These are phyloP conservation scores for Lentinula raphanica DNA, from an alignment of 768 basidiomycete genomes.

Conservation along the genomic window DNA sequence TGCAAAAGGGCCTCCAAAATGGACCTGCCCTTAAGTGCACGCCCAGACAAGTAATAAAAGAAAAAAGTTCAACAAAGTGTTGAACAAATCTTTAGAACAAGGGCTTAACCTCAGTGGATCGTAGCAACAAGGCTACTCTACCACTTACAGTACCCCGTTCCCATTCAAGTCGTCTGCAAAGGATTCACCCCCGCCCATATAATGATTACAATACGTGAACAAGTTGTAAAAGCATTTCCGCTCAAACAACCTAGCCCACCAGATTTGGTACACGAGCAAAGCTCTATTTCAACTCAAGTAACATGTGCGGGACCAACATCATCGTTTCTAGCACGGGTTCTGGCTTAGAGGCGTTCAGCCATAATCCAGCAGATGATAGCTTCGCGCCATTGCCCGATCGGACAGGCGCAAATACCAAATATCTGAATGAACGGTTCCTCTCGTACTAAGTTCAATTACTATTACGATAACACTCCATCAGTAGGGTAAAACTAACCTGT, in stretches of 20 bases:
- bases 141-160: slow-evolving; percentile 72
- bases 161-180: slow-evolving; percentile 77
- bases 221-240: slow-evolving; percentile 52
- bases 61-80: slow-evolving; percentile 42
- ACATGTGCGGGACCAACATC: slow-evolving; percentile 65
- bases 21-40: slow-evolving; percentile 39
- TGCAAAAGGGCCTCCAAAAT: too few relatives aligned
- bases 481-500: slow-evolving; percentile 86
- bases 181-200: slow-evolving; percentile 70
- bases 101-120: slow-evolving; percentile 73
- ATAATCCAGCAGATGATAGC: slow-evolving; percentile 82
- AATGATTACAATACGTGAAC: slow-evolving; percentile 55
- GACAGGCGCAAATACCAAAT: slow-evolving; percentile 79
- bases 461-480: slow-evolving; percentile 63
- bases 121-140: slow-evolving; percentile 78
- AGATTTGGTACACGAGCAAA: slow-evolving; percentile 68
- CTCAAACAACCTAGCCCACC: slow-evolving; percentile 40
- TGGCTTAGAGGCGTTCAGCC: slow-evolving; percentile 82
- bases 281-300: slow-evolving; percentile 62
- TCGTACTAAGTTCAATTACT: slow-evolving; percentile 80
- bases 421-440: slow-evolving; percentile 81
- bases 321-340: slow-evolving; percentile 75
- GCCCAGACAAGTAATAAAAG: slow-evolving; percentile 23
- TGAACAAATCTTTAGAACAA: slow-evolving; percentile 68
- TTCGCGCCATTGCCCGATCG: slow-evolving; percentile 74